Percentiles rank a stretch among this genome's conserved stretches.
phyloP scores from a whole-genome alignment of 805 yeast genomes.

The Ogataea kodamae region DNA sequence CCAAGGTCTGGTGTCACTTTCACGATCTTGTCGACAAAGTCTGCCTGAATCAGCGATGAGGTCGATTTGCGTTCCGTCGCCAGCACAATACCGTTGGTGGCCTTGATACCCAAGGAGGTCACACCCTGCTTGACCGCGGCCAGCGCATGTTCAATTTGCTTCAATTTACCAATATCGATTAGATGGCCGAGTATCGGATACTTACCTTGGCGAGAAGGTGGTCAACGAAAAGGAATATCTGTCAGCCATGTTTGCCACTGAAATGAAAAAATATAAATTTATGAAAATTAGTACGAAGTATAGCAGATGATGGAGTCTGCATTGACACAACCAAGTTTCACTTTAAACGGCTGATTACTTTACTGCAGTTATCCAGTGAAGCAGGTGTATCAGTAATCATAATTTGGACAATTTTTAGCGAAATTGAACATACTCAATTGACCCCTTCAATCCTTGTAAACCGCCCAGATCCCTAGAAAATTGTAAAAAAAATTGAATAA shows the following conservation, averaged over 20 bases:
- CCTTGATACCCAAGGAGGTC: constrained; percentile 88
- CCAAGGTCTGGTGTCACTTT: constrained; percentile 92
- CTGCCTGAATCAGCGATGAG: constrained; percentile 72
- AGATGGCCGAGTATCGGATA: constrained; percentile 14
- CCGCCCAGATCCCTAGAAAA: too few species aligned
- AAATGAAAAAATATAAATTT: constrained; percentile 6
- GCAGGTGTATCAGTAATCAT: too few species aligned
- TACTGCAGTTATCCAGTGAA: too few species aligned
- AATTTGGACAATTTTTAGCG: too few species aligned
- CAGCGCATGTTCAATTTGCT: constrained; percentile 95
- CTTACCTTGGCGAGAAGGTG: constrained; percentile 93
- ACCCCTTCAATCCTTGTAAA: too few species aligned
- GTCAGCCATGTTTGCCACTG: constrained; percentile 70
- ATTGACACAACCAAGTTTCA: too few species aligned
- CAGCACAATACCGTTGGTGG: constrained; percentile 92
- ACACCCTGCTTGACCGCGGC: constrained; percentile 98
- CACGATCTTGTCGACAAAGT: constrained; percentile 73
- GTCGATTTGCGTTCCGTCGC: constrained; percentile 94
- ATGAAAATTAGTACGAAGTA: too few species aligned
- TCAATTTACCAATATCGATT: constrained; percentile 78
- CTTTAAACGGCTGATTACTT: too few species aligned
- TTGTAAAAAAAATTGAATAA: constrained; percentile 7
- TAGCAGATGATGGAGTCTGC: too few species aligned
- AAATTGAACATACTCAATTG: too few species aligned
- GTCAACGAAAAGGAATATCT: constrained; percentile 96